Evolutionary conservation across 176 grass and related monocot genomes (phyloP).

Genomic region (Eleusine indica): DNA sequence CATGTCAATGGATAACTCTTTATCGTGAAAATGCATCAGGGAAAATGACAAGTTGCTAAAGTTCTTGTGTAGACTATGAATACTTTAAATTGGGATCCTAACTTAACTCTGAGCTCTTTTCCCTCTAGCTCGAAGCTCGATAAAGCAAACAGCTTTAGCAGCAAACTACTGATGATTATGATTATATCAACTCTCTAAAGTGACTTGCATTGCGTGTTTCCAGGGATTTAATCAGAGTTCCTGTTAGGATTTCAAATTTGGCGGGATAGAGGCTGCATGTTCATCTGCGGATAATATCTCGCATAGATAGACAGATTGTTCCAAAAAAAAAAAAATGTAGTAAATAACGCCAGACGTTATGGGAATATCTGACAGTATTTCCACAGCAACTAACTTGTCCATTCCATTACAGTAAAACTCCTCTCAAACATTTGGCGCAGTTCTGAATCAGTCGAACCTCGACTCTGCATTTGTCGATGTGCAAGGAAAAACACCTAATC

Average conservation of each 20-base stretch:
- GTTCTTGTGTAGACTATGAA: conserved; percentile 33
- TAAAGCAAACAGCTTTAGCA: conserved; percentile 46
- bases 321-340: too few species aligned
- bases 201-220: conserved; percentile 41
- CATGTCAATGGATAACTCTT: conserved; percentile 27
- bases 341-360: not conserved
- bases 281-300: not conserved
- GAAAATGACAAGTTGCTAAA: conserved; percentile 40
- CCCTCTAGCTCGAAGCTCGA: conserved; percentile 35
- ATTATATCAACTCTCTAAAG: conserved; percentile 41
- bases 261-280: conserved; percentile 35
- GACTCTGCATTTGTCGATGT: not conserved
- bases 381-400: not conserved
- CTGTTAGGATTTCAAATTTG: conserved; percentile 57
- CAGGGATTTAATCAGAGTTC: conserved; percentile 46
- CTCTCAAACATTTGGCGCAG: not conserved
- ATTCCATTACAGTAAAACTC: not conserved
- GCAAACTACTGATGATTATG: conserved; percentile 30
- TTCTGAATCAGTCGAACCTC: not conserved
- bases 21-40: conserved; percentile 34
- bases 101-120: not conserved
- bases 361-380: conserved; percentile 5
- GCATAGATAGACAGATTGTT: not conserved
- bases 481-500: not conserved
- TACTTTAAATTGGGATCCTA: conserved; percentile 53